phyloP scores from a whole-genome alignment of 2,329 filamentous ascomycete species.

The Orbilia ellipsospora region DNA sequence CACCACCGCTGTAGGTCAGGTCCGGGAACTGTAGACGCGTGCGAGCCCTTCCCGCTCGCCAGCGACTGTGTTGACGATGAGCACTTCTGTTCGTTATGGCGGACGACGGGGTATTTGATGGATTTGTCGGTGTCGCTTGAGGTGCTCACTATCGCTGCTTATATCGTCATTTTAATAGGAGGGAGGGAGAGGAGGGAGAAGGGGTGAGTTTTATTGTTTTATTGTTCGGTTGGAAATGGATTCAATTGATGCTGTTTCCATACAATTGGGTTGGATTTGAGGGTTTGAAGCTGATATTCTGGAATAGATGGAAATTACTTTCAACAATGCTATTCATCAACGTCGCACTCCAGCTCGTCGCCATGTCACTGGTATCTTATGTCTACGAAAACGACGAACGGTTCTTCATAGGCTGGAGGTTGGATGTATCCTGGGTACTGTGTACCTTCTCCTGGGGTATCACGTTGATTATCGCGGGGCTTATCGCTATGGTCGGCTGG shows the following conservation, averaged over 20 bases:
- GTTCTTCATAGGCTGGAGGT: slow-evolving; percentile 58
- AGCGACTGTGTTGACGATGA: slow-evolving; percentile 75
- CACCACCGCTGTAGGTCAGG: slow-evolving; percentile 82
- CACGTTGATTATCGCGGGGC: slow-evolving; percentile 51
- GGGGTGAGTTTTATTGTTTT: slow-evolving; percentile 72
- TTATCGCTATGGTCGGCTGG: slow-evolving; percentile 55
- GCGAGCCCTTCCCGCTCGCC: slow-evolving; percentile 74
- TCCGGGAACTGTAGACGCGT: slow-evolving; percentile 67
- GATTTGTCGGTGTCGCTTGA: slow-evolving; percentile 85
- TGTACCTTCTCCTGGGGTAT: slow-evolving; percentile 58
- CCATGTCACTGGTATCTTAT: slow-evolving; percentile 57
- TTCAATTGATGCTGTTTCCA: no score
- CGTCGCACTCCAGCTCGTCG: slow-evolving; percentile 56
- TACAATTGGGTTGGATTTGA: slow-evolving; percentile 24
- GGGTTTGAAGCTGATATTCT: slow-evolving; percentile 66
- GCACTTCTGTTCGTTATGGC: slow-evolving; percentile 92
- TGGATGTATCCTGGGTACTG: slow-evolving; percentile 58
- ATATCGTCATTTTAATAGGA: slow-evolving; percentile 79
- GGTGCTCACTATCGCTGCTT: slow-evolving; percentile 81
- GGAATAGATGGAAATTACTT: slow-evolving; percentile 39
- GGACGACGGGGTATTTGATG: slow-evolving; percentile 86
- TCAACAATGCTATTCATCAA: slow-evolving; percentile 14
- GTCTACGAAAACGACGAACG: slow-evolving; percentile 59
- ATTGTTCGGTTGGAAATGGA: no score
- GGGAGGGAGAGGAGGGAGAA: slow-evolving; percentile 81